Evolutionary conservation across 306 rosid species (phyloP).

Genomic region (Luffa acutangula): DNA sequence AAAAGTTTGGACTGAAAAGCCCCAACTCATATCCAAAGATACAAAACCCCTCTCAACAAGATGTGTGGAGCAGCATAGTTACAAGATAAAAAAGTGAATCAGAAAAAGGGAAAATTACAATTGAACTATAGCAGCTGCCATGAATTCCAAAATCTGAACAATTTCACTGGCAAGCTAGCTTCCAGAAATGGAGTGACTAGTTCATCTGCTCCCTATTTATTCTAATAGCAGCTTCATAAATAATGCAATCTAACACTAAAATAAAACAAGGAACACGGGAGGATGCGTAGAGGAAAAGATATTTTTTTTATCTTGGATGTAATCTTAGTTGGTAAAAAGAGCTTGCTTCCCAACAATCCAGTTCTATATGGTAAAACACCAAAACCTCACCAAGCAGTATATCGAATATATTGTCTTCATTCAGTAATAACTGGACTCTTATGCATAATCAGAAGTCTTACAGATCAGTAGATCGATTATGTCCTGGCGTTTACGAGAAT

Average conservation of each 20-base stretch:
- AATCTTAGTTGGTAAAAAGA: neutral
- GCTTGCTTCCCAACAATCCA: conserved; percentile 18
- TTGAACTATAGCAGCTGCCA: neutral
- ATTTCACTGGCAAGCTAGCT: conserved; percentile 3
- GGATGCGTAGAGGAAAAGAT: neutral
- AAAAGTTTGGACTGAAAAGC: neutral
- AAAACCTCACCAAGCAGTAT: conserved; percentile 31
- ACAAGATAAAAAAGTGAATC: neutral
- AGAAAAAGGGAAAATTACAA: neutral
- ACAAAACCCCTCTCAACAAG: neutral
- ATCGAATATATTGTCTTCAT: conserved; percentile 40
- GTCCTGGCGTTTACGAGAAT: conserved; percentile 34
- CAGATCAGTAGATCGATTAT: conserved; percentile 39
- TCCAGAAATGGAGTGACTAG: conserved; percentile 2
- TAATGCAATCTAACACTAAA: conserved; percentile 1
- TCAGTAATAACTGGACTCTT: neutral
- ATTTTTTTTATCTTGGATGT: neutral
- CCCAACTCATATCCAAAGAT: neutral
- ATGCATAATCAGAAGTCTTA: conserved; percentile 14
- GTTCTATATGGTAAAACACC: conserved; percentile 30
- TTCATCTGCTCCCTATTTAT: conserved; percentile 10
- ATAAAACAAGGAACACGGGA: conserved; percentile 4
- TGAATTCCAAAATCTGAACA: neutral
- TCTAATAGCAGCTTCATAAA: conserved; percentile 1
- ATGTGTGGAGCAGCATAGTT: neutral